Conservation (phyloP, 345 rosid species). For the Microthlaspi erraticum region DNA sequence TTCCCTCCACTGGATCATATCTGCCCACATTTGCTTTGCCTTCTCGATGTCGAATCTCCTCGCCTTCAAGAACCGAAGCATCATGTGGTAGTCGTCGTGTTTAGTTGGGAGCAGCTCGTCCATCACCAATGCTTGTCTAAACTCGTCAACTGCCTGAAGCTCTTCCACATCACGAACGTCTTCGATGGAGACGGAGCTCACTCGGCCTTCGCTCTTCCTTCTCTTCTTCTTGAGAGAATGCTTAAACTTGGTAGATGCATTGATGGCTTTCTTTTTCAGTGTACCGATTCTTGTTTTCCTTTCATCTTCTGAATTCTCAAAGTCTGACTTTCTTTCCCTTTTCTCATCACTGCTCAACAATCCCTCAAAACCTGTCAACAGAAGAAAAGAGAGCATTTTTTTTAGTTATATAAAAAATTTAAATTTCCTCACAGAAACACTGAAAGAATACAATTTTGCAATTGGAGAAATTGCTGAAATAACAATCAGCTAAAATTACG, state of each 20-base stretch:
- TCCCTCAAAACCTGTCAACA: constrained; percentile 88
- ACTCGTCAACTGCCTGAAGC: constrained; percentile 83
- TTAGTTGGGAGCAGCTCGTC: constrained; percentile 82
- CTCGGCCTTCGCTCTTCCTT: constrained; percentile 83
- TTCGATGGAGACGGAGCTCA: constrained; percentile 98
- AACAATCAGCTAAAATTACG: constrained; percentile 5
- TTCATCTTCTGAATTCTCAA: constrained; percentile 98
- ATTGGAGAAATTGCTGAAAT: neutral
- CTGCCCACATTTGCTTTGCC: constrained; percentile 99
- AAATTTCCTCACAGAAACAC: constrained; percentile 2
- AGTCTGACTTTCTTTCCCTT: constrained; percentile 92
- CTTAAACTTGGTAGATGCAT: constrained; percentile 88
- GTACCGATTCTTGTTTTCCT: constrained; percentile 93
- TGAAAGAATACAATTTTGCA: neutral
- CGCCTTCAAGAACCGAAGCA: constrained; percentile 87
- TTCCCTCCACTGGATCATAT: constrained; percentile 97
- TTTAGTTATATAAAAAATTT: neutral
- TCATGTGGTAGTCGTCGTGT: constrained; percentile 94
- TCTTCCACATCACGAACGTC: constrained; percentile 93
- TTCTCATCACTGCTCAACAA: constrained; percentile 86
- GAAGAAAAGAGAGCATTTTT: neutral
- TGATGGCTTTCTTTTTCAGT: constrained; percentile 88
- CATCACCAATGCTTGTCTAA: constrained; percentile 80
- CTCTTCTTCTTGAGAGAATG: constrained; percentile 93
- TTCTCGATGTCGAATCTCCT: constrained; percentile 92